Evolutionary conservation across 306 rosid species (phyloP), one percentile per base, ranked within the genome.

Genomic region (Castanopsis chinensis): DNA sequence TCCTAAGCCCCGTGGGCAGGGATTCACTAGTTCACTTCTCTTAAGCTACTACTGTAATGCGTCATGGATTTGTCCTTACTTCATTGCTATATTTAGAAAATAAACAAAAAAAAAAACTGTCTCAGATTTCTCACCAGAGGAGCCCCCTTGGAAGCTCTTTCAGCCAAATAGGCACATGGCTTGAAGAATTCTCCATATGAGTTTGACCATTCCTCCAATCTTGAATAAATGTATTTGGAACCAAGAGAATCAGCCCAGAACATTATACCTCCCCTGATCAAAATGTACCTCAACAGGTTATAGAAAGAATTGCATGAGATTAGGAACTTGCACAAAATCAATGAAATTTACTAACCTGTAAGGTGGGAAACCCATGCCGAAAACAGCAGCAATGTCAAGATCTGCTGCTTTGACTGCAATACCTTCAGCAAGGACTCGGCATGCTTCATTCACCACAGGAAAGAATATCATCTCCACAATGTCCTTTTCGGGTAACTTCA

Each of bases 361-460:
- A 43, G 97, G 85, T 49, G 99, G 99, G 79, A 95, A 95, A 35
- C 99, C 99, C 99, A 95, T 93, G 79, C 96, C 99, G 94, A 89
- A 91, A 85, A 93, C 82, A 20, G 91, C 78, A 77, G 98, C 82
- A 75, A 95, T 88, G 79, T 93, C 99, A 33, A 95, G 93, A 87
- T 95, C 98, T 25, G 97, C 88, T 32, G 98, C 94, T 84, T 95
- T 95, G 69, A 93, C 94, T 19, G 87, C 96, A 76, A 95, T 93
- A 53, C 98, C 98, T 82, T 95, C 99, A 28, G 91, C 99, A 58
- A 91, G 97, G 67, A 95, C 96, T 30, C 98, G 92, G 41, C 99
- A 95, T 2, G 99, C 97, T 88, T 95, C 99, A 53, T 95, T 95
- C 83, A 95, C 98, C 86, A 95, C 97, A 0, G 99, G 98, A 83